Evolutionary conservation across 345 rosid species (phyloP), one percentile per base, ranked within the genome.

Genomic region (Euphorbia pulcherrima): DNA sequence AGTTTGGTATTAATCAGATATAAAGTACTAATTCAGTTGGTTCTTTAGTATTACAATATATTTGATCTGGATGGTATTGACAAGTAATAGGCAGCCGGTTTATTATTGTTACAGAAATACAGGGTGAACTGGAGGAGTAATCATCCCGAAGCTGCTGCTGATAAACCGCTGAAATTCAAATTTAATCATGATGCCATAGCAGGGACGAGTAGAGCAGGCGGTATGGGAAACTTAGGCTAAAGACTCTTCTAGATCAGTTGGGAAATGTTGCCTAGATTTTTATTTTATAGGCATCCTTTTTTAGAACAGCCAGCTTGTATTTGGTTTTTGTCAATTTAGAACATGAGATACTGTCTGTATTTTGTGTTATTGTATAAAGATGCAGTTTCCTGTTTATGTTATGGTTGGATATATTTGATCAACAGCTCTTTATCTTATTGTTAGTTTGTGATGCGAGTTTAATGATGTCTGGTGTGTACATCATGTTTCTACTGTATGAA

Each of bases 61-160:
- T 52, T 55, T 55, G 21, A 24, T n/a, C 33, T 55, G 17, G 60
- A 55, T 11, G 33, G 24, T 26, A 24, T 24, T 0, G 35, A 6
- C 27, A 55, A 55, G 24, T 27, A 18, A 51, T 41, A n/a, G 17
- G 0, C 13, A 17, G 39, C 30, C 9, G 24, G 21, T 20, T 41
- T 11, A n/a, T 62, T 44, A 37, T 24, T 62, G 13, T 1, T 24
- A 40, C 67, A 44, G 67, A 63, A 63, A 6, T 63, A 63, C n/a
- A 63, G 67, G 54, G 13, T 26, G 16, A 44, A 6, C 54, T 63
- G 54, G 67, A 63, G 67, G 67, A 46, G 8, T 10, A 63, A 4
- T 10, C 28, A 20, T 26, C 39, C 37, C 6, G 37, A 63, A 2
- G 23, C 12, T 63, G 18, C 1, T 1, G 47, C 21, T 23, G 9